Evolutionary conservation across 768 basidiomycete species (phyloP), one percentile per base, ranked within the genome.

Genomic region (Boletellus emodensis): DNA sequence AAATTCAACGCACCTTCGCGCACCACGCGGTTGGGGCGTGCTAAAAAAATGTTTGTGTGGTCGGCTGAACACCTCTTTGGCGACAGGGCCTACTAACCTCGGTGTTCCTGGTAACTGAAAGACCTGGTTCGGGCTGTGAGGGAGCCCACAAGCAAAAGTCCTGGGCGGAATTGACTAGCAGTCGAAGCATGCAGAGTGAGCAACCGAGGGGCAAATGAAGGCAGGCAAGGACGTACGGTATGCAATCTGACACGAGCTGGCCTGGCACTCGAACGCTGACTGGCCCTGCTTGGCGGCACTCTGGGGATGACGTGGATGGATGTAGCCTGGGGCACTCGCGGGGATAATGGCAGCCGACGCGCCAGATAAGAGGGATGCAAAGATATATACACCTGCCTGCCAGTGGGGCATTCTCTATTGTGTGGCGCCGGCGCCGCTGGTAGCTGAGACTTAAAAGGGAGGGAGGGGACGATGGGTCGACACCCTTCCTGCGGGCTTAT

Each of bases 251-350:
- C 88, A 91, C 49, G 72, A 65, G 15, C 64, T 69, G 3, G 77
- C 74, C 9, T 83, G 83, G 64, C 89, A 92, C 49, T 76, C 68
- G 64, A 87, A 26, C 84, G 13, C 82, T 82, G 14, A 82, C 64
- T 85, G 86, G 24, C 83, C 85, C 38, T 74, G 59, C 61, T 87
- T 77, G 13, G 76, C 78, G 4, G 71, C 68, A 51, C 75, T 76
- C 14, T 73, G 72, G 41, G 77, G 80, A 30, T 77, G 71, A 54
- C 75, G 80, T 26, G 75, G 73, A 33, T 78, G 74, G 52, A 68
- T 69, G 64, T 80, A 72, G 18, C 49, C 43, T 49, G 59, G 30
- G 38, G 46, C 35, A 4, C 44, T 49, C 28, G 58, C 53, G 37
- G 48, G 43, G 39, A 58, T 55, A 15, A 63, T 44, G 42, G 62